Conservation (phyloP, 1,139 yeast species). For the Keqinozyma sinolaborantium region DNA sequence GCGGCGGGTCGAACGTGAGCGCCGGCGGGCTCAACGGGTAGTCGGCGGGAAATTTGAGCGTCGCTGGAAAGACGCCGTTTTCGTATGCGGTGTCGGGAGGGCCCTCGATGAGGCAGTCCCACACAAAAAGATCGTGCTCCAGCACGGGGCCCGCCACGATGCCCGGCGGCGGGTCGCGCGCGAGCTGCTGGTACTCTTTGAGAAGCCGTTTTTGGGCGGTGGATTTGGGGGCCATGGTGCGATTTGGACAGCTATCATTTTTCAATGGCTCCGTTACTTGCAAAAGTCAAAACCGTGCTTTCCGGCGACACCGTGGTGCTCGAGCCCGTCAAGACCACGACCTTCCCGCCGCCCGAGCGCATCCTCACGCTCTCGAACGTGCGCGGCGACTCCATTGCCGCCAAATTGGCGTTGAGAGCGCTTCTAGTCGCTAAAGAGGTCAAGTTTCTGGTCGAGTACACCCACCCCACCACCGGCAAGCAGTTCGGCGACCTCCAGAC, state of each 20-base stretch:
- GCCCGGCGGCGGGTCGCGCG: constrained; percentile 90
- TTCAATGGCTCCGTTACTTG: constrained; percentile 27
- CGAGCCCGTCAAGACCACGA: constrained; percentile 47
- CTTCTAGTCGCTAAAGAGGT: constrained; percentile 67
- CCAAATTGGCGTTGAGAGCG: constrained; percentile 62
- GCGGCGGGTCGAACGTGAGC: constrained; percentile 77
- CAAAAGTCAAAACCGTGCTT: constrained; percentile 65
- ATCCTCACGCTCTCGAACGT: constrained; percentile 62
- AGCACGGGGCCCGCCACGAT: constrained; percentile 87
- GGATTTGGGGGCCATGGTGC: constrained; percentile 41
- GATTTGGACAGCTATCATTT: neutral
- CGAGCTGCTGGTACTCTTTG: constrained; percentile 84
- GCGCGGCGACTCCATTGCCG: constrained; percentile 44
- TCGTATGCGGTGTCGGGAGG: constrained; percentile 94
- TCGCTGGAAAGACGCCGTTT: constrained; percentile 88
- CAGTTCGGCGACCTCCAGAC: constrained; percentile 73
- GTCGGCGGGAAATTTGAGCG: constrained; percentile 77
- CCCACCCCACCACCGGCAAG: constrained; percentile 46
- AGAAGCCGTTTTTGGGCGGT: constrained; percentile 86
- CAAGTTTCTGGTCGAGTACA: constrained; percentile 56
- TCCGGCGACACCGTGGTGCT: constrained; percentile 76
- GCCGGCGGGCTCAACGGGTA: constrained; percentile 92
- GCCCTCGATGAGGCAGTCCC: constrained; percentile 93
- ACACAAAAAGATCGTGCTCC: constrained; percentile 76
- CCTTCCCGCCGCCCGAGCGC: constrained; percentile 54